Conservation (phyloP, 2,329 filamentous ascomycete genomes). For the Huntiella moniliformis region DNA sequence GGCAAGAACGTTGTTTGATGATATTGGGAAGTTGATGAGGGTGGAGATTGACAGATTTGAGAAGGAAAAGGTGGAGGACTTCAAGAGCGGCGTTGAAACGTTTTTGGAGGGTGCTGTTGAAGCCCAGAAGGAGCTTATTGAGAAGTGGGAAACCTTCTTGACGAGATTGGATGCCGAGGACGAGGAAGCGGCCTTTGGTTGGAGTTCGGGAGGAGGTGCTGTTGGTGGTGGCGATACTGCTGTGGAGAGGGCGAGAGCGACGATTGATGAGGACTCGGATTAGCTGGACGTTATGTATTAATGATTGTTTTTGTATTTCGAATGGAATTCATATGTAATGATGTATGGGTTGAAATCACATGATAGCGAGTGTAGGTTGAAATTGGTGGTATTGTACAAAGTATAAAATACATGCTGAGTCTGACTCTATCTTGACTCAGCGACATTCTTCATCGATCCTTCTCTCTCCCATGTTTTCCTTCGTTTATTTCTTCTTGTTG, state of each 20-base stretch:
- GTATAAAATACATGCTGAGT: conserved; percentile 1
- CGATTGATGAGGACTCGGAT: conserved; percentile 41
- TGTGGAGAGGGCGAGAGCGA: conserved; percentile 38
- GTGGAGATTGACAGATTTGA: conserved; percentile 86
- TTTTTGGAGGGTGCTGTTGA: conserved; percentile 94
- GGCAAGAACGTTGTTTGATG: conserved; percentile 75
- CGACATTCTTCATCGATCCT: background rate
- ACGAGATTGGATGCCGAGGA: conserved; percentile 92
- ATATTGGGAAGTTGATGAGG: conserved; percentile 90
- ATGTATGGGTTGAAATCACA: too few species aligned
- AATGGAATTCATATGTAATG: too few species aligned
- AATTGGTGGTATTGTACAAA: conserved; percentile 1
- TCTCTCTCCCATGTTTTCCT: background rate
- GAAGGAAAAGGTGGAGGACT: conserved; percentile 94
- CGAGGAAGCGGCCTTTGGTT: conserved; percentile 51
- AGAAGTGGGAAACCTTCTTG: conserved; percentile 96
- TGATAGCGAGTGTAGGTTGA: background rate
- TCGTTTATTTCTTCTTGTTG: conserved; percentile 25
- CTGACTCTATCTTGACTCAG: too few species aligned
- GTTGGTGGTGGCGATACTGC: conserved; percentile 38
- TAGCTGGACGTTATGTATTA: conserved; percentile 18
- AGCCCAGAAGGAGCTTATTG: conserved; percentile 84
- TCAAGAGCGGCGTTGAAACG: conserved; percentile 94
- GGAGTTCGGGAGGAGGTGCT: conserved; percentile 37
- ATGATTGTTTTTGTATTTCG: background rate